Conservation (phyloP, 352 stramenopile species). For the Pythium aquatile region DNA sequence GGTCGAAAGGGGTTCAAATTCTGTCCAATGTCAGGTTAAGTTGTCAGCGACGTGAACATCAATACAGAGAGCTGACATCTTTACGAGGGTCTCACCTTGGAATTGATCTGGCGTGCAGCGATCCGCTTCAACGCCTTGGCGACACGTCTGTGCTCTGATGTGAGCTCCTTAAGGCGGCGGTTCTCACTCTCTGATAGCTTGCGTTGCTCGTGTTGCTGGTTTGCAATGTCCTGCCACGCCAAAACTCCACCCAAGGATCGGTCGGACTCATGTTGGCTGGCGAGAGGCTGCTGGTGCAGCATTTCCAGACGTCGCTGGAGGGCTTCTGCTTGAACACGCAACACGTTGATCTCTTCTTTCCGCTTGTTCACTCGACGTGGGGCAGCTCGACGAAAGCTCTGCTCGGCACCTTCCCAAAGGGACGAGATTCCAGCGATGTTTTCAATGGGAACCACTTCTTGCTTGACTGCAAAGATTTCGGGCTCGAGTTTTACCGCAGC, state of each 20-base stretch:
- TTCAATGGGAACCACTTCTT: background rate
- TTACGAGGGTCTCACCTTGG: background rate
- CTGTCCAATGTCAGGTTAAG: background rate
- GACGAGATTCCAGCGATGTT: background rate
- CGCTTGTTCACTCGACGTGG: slow-evolving; percentile 8
- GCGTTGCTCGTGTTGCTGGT: background rate
- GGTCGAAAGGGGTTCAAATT: background rate
- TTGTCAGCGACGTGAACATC: background rate
- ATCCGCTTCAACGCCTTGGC: background rate
- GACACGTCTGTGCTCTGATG: background rate
- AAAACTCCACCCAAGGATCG: background rate
- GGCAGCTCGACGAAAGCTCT: background rate
- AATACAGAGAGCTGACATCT: background rate
- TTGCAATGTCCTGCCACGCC: background rate
- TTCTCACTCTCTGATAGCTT: background rate
- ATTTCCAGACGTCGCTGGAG: background rate
- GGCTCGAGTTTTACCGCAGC: background rate
- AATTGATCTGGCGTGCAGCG: background rate
- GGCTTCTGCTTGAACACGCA: slow-evolving; percentile 8
- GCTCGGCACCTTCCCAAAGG: background rate
- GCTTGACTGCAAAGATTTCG: background rate
- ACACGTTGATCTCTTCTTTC: slow-evolving; percentile 14
- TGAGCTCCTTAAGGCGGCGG: background rate
- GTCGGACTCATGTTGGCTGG: background rate
- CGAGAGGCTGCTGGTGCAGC: slow-evolving; percentile 1